Evolutionary conservation across 2,329 filamentous ascomycete genomes (phyloP), one percentile per base, ranked within the genome.

Genomic region (Rosellinia necatrix): DNA sequence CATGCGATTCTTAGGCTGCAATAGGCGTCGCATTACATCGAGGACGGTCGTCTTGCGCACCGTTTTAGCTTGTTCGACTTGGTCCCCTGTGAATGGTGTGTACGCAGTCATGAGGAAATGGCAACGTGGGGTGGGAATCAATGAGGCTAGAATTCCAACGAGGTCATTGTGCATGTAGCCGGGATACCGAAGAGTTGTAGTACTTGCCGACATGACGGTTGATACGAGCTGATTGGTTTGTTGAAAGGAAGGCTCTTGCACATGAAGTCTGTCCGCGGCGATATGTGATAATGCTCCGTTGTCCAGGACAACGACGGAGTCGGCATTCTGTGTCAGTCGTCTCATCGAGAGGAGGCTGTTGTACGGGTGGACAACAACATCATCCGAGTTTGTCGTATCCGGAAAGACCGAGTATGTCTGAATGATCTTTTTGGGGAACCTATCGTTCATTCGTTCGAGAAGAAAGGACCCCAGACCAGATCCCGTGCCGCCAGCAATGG

Each of bases 111-210:
- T 96, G 56, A 99, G 81, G 83, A 99, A 99, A 77, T 99, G 96
- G 71, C 92, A 96, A 66, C 94, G 88, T 8, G 94, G 96, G 0
- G 93, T 99, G 1, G 94, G 94, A 60, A 99, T 97, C 37, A 99
- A 82, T 17, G 92, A 96, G 21, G 96, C 94, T 55, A 99, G 83
- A 67, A 99, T 97, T 74, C 93, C 94, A 70, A 96, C 92, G 13
- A 99, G 87, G 71, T 99, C 94, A 74, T 99, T 99, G 80, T 99
- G 94, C 94, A 99, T 99, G 76, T 99, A 99, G 34, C 94, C 94
- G 1, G 94, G 94, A 72, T 99, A 99, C 70, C 94, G 85, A 47
- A 99, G 85, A 2, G 96, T 97, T 8, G 93, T 97, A 3, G 94
- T 99, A 70, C 91, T 96, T 34, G 94, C 94, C 30, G 92, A 97